Evolutionary conservation across 2,329 filamentous ascomycete species (phyloP), one percentile per base, ranked within the genome.

Genomic region (Exophiala xenobiotica): DNA sequence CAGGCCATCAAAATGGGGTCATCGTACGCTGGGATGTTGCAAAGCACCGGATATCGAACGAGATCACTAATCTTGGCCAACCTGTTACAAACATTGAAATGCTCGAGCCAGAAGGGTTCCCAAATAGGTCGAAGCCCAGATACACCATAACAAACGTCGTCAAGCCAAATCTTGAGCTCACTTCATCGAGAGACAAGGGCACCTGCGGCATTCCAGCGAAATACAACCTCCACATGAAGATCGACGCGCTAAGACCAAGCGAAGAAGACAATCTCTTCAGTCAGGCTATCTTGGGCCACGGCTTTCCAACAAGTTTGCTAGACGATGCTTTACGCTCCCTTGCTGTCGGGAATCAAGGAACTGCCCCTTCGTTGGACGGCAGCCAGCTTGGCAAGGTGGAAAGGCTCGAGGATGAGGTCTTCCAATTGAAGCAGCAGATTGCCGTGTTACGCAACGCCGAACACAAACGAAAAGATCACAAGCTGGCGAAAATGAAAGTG

Each of bases 11-110:
- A 14, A 87, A 80, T 61, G 92, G 92, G 44, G 88, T 87, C 63
- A 78, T 96, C 33, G 74, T 89, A 24, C 78, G 80, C 47, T 97
- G 92, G 92, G 88, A 89, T 65, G 78, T 92, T 20, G 82, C 83
- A 29, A 83, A 85, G 59, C 81, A 82, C 53, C 82, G 81, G 53
- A 86, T 87, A 56, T 78, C 81, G 1, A 80, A 83, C 2, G 82
- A 85, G 46, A 64, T 92, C 40, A 77, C 81, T 2, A 87, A 86
- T 52, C 78, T 95, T 51, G 90, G 90, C 47, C 87, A 89, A 3
- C 83, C 90, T 14, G 83, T 96, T 26, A 93, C 88, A 8, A 96
- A 95, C 61, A 64, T 97, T 19, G 67, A 77, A n/a, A 87, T 93
- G 69, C 74, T 89, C 22, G 78, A 83, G 7, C 83, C 88, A 0